phyloP scores from a whole-genome alignment of 202 grass and related monocot species.

The Zoysia matrella region DNA sequence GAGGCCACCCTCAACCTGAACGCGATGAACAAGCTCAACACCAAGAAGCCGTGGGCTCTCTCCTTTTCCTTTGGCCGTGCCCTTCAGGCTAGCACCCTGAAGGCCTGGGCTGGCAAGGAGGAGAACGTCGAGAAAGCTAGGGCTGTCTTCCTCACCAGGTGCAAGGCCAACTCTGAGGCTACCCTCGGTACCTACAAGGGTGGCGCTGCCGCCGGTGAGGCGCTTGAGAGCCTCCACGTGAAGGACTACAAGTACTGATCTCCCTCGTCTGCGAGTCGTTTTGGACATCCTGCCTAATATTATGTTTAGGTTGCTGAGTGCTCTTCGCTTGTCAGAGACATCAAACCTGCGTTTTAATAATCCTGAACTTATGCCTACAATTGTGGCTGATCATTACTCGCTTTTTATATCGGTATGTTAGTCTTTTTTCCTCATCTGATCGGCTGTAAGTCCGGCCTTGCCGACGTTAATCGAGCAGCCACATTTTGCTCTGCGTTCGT shows the following conservation, averaged over 20 bases:
- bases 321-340: conserved; percentile 39
- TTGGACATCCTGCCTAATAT: conserved; percentile 16
- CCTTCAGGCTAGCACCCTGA: conserved; percentile 88
- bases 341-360: conserved; percentile 43
- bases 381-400: conserved; percentile 26
- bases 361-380: conserved; percentile 32
- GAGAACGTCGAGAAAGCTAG: conserved; percentile 74
- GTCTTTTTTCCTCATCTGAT: conserved; percentile 15
- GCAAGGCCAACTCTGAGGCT: conserved; percentile 84
- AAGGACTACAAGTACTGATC: conserved; percentile 93
- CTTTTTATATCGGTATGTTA: conserved; percentile 8
- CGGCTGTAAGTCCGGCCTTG: conserved; percentile 12
- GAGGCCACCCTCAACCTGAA: conserved; percentile 75
- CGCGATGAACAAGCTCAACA: conserved; percentile 82
- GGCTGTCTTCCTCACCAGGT: conserved; percentile 69
- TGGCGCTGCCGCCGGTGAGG: conserved; percentile 50
- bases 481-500: conserved; percentile 33
- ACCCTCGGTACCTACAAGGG: conserved; percentile 78
- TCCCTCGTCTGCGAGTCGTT: background rate
- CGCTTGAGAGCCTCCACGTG: conserved; percentile 80
- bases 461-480: conserved; percentile 26
- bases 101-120: conserved; percentile 76
- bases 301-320: conserved; percentile 38
- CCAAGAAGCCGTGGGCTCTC: conserved; percentile 81
- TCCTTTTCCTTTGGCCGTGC: conserved; percentile 92